A percentile compares a stretch with the other conserved stretches of the same genome.
Evolutionary conservation across 371 early-diverging fungal genomes (phyloP).

Genomic region (Coelomomyces lativittatus): DNA sequence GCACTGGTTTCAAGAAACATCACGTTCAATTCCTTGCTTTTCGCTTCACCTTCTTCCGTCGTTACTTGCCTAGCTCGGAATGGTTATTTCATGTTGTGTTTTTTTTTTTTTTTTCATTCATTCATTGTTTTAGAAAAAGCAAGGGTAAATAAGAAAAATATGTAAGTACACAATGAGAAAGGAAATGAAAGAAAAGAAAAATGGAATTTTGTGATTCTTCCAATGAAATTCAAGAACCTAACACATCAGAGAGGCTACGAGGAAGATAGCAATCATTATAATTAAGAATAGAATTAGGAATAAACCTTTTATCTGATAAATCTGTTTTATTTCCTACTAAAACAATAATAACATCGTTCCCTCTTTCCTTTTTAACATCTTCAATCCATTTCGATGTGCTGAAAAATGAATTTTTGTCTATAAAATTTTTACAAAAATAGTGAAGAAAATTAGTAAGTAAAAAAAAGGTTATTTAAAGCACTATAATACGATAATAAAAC

Average conservation of each 20-base stretch:
- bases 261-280: too few species aligned
- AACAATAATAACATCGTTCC: conserved; percentile 87
- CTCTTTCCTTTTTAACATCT: conserved; percentile 90
- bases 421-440: too few species aligned
- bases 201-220: too few species aligned
- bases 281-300: too few species aligned
- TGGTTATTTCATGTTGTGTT: neutral
- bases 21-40: conserved; percentile 76
- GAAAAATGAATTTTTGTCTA: conserved; percentile 75
- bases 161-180: neutral
- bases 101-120: too few species aligned
- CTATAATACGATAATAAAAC: too few species aligned
- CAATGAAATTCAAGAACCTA: too few species aligned
- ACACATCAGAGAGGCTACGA: too few species aligned
- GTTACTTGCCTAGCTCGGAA: conserved; percentile 53
- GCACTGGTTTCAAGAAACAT: conserved; percentile 95
- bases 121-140: too few species aligned
- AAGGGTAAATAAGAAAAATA: neutral
- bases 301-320: conserved; percentile 65
- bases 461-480: too few species aligned
- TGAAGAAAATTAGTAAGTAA: too few species aligned
- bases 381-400: conserved; percentile 96
- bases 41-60: conserved; percentile 88
- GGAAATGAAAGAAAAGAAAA: neutral
- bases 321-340: conserved; percentile 99